Evolutionary conservation across 208 protist genomes (phyloP).

Genomic region (Trypanosoma cruzi): DNA sequence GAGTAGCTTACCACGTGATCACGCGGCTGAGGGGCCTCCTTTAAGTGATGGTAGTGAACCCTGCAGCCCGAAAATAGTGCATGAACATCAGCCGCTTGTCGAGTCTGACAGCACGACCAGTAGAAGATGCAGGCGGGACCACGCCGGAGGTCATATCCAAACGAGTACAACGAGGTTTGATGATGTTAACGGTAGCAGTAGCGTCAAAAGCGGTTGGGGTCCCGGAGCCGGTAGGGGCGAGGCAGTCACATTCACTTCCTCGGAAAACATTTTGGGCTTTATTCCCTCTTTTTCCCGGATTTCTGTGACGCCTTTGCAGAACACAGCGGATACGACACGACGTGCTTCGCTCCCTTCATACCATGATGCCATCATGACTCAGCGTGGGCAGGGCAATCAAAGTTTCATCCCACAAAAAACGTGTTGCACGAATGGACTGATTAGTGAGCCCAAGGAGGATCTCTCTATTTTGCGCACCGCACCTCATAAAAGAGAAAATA

Average conservation of each 20-base stretch:
- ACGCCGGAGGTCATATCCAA: neutral
- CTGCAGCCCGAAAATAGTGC: neutral
- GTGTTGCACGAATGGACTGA: neutral
- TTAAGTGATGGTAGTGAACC: neutral
- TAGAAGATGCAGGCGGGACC: neutral
- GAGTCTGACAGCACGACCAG: neutral
- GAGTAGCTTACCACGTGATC: neutral
- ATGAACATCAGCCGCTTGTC: neutral
- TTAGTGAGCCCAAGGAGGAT: neutral
- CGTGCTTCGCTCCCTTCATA: neutral
- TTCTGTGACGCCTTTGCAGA: neutral
- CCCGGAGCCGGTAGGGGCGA: neutral
- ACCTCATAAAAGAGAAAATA: neutral
- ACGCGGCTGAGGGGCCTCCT: neutral
- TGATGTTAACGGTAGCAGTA: conserved; percentile 1
- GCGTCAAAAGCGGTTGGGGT: neutral
- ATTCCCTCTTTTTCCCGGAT: neutral
- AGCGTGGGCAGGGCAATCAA: neutral
- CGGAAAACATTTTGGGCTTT: neutral
- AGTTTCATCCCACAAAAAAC: neutral
- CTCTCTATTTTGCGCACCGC: neutral
- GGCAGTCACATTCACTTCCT: neutral
- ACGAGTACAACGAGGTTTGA: neutral
- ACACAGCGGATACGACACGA: neutral
- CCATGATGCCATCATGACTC: neutral